A percentile compares a stretch with the other conserved stretches of the same genome.
These are phyloP conservation scores for Talaromyces sp. DNA, from an alignment of 2,329 filamentous ascomycete species.

Conservation along the genomic window DNA sequence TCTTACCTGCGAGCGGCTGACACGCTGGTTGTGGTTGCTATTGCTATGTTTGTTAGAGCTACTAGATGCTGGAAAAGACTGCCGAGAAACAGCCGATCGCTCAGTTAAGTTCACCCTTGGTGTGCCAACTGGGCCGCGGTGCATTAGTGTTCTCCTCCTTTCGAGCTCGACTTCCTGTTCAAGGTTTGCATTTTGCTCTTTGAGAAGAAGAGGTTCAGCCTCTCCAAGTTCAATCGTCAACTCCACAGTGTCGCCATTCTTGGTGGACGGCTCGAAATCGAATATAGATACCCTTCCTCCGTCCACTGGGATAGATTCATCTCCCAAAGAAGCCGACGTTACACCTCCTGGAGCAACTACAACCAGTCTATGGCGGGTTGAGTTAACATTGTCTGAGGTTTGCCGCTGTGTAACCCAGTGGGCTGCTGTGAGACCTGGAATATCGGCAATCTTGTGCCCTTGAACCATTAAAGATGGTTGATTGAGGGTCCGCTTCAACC, in stretches of 20 bases:
- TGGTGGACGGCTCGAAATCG: conserved; percentile 63
- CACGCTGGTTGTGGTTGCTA: conserved; percentile 14
- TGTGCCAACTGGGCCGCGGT: conserved; percentile 45
- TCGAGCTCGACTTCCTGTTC: conserved; percentile 76
- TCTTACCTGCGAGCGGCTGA: conserved; percentile 22
- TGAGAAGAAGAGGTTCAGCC: conserved; percentile 61
- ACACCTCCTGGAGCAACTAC: conserved; percentile 67
- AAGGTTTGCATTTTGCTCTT: conserved; percentile 68
- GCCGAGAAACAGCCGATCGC: conserved; percentile 17
- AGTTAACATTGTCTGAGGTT: conserved; percentile 42
- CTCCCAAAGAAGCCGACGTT: conserved; percentile 55
- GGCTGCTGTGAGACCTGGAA: conserved; percentile 61
- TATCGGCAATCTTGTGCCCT: conserved; percentile 60
- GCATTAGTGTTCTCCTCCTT: conserved; percentile 65
- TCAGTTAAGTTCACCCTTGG: conserved; percentile 34
- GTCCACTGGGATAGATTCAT: conserved; percentile 72
- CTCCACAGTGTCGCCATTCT: conserved; percentile 52
- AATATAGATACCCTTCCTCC: conserved; percentile 67
- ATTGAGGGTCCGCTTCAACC: conserved; percentile 29
- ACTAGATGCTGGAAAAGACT: conserved; percentile 18
- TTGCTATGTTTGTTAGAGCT: conserved; percentile 14
- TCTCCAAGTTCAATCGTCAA: conserved; percentile 70
- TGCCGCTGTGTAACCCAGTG: conserved; percentile 64
- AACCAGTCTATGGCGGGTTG: conserved; percentile 48
- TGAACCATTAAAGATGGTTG: conserved; percentile 63